These are phyloP conservation scores for Coemansia sp. DNA, from an alignment of 192 early-diverging fungal species.

Conservation along the genomic window DNA sequence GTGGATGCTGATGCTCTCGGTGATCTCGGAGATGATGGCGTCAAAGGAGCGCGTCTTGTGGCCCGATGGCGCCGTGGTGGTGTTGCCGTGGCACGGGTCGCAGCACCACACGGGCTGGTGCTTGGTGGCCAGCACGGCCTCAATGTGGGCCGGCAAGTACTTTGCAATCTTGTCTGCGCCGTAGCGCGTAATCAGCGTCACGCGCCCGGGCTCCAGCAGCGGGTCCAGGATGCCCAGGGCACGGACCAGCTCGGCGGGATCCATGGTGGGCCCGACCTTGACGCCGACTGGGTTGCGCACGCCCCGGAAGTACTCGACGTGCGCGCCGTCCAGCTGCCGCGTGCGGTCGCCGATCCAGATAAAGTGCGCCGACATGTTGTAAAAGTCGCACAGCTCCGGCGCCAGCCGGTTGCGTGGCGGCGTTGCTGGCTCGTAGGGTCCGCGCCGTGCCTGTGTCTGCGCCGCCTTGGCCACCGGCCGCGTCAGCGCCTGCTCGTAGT, in stretches of 20 bases:
- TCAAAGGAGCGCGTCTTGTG: slow-evolving; percentile 93
- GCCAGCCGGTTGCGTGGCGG: slow-evolving; percentile 37
- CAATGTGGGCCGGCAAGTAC: slow-evolving; percentile 85
- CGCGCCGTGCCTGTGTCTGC: slow-evolving; percentile 2
- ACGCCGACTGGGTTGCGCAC: slow-evolving; percentile 96
- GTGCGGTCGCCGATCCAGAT: slow-evolving; percentile 99
- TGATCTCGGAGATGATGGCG: slow-evolving; percentile 88
- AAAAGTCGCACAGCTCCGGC: slow-evolving; percentile 65
- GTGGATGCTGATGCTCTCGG: slow-evolving; percentile 83
- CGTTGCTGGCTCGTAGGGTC: slow-evolving; percentile 48
- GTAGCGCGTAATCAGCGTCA: slow-evolving; percentile 96
- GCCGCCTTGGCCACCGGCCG: slow-evolving; percentile 58
- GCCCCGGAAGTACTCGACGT: slow-evolving; percentile 98
- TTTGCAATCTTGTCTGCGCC: slow-evolving; percentile 84
- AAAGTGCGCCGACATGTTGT: slow-evolving; percentile 96
- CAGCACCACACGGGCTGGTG: slow-evolving; percentile 95
- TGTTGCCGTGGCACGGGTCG: slow-evolving; percentile 99
- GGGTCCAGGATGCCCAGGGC: slow-evolving; percentile 90
- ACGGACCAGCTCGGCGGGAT: slow-evolving; percentile 81
- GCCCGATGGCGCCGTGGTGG: slow-evolving; percentile 76
- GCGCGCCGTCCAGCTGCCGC: slow-evolving; percentile 91
- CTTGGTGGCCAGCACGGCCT: slow-evolving; percentile 82
- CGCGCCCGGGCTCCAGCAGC: slow-evolving; percentile 82
- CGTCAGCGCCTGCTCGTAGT: slow-evolving; percentile 91
- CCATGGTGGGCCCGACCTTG: slow-evolving; percentile 93